Evolutionary conservation across 768 basidiomycete genomes (phyloP), one percentile per base, ranked within the genome.

Genomic region (Lyophyllum semitale): DNA sequence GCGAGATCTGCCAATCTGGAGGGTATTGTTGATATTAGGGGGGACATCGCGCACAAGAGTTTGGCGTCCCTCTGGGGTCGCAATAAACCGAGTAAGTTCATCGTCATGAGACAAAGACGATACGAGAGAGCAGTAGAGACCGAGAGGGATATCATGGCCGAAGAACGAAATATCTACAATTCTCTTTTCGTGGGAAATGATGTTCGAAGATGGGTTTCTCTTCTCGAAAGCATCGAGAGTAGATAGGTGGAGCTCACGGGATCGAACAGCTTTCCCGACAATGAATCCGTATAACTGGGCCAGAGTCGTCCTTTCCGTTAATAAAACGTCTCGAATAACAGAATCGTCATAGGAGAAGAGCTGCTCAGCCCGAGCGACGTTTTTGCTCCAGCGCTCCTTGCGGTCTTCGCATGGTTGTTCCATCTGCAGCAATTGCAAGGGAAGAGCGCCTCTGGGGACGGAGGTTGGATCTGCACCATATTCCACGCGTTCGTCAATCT

Each of bases 211-310:
- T 12, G 71, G 51, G 23, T 68, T 55, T 1, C 55, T 53, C 9
- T 63, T 65, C 58, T 83, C 78, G 48, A 91, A 73, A 5, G 77
- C 72, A 22, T 71, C 66, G 29, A 87, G 72, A 23, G 76, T 75
- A 43, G 77, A 74, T 23, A 87, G 69, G 63, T 93, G 89, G 1
- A 92, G 71, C 55, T 83, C 77, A 25, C 84, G 81, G 17, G 84
- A 81, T 41, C 93, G 80, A 1, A 84, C 72, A 27, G 80, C 78
- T 62, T 84, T 85, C 13, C 88, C 91, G 13, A 83, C 74, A 41
- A 88, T 79, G 68, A 82, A 92, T 13, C 92, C 93, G 64, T 90
- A 90, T 26, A 83, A 59, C 59, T 93, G 91, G 2, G 83, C 79
- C n/a, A 88, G 64, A 2, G 89, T 87, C 25, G 82, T 83, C 43